Evolutionary conservation across 139 green algal genomes (phyloP).

Genomic region (Protoeuglena noctilucae): DNA sequence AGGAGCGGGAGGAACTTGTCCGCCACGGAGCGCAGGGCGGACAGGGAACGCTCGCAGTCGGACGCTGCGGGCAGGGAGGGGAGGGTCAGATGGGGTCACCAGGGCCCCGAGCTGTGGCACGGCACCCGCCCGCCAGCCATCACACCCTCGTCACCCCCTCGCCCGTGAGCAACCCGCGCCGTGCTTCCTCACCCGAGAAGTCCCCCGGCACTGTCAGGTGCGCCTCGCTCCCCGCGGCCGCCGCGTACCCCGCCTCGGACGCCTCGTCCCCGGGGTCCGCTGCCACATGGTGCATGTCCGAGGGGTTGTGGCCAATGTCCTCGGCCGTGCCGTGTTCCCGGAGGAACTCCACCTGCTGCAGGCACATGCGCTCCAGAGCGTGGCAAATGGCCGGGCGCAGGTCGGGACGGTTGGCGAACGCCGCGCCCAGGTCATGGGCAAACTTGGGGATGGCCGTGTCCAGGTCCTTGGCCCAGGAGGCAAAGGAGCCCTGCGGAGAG

Average conservation of each 20-base stretch:
- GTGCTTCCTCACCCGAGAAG: conserved; percentile 15
- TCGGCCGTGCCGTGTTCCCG: no score
- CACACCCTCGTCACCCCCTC: no score
- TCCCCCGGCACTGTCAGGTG: conserved; percentile 3
- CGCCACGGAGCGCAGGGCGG: conserved; percentile 30
- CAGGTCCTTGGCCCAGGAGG: conserved; percentile 49
- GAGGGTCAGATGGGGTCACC: no score
- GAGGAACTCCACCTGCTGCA: conserved; percentile 14
- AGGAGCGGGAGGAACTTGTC: conserved; percentile 72
- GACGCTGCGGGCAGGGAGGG: neutral
- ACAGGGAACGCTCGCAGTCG: conserved; percentile 16
- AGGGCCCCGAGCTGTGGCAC: no score
- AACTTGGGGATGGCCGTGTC: neutral
- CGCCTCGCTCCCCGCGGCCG: conserved; percentile 10
- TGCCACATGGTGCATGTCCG: no score
- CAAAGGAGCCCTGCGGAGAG: conserved; percentile 67
- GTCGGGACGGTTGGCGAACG: conserved; percentile 47
- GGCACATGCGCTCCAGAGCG: conserved; percentile 27
- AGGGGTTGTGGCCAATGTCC: no score
- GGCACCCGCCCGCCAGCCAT: no score
- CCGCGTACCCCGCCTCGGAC: conserved; percentile 12
- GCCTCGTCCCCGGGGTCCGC: conserved; percentile 6
- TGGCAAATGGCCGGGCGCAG: conserved; percentile 34
- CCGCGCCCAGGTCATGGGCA: conserved; percentile 26
- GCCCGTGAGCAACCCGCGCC: no score